Evolutionary conservation across 2,329 filamentous ascomycete species (phyloP), one percentile per base, ranked within the genome.

Genomic region (Penicillium sp.): DNA sequence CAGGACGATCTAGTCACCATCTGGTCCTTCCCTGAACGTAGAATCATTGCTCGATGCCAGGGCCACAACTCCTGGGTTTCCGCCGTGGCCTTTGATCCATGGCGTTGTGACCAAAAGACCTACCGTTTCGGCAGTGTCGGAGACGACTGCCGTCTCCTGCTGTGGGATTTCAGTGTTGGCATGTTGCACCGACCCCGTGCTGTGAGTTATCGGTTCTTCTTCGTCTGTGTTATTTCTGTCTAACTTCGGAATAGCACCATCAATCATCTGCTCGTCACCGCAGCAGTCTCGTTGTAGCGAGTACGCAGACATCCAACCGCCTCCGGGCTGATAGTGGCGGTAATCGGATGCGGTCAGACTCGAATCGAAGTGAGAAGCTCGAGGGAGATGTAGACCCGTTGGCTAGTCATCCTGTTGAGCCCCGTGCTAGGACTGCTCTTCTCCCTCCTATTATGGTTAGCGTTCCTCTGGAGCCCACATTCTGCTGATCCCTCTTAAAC

Each of bases 101-200:
- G 95, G 95, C 86, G 93, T 65, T 99, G 95, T 72, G 95, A 99
- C 72, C 92, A 96, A 73, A 87, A 90, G 69, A 98, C 92, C 70
- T 99, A 99, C 78, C 87, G 95, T 1, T 97, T 99, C 71, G 95
- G 95, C 33, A 97, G 92, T 70, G 94, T 99, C 0, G 95, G 94
- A 14, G 94, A 98, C 74, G 95, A 99, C 75, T 92, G 93, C 70
- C 85, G 93, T 59, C 81, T 99, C 19, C 86, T 97, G 61, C 81
- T 99, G 13, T 99, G 95, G 95, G 95, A 99, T 80, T 99, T 99
- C 75, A 97, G 89, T 67, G 92, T 97, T 45, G 93, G 93, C 69
- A 98, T 98, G 94, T 83, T 99, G 70, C 91, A 96, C 76, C 86
- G 93, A 62, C 94, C 95, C 22, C 94, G 94, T 79, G 89, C 87